Conservation (phyloP, 805 yeast species). For the Komagataella pseudopastoris region DNA sequence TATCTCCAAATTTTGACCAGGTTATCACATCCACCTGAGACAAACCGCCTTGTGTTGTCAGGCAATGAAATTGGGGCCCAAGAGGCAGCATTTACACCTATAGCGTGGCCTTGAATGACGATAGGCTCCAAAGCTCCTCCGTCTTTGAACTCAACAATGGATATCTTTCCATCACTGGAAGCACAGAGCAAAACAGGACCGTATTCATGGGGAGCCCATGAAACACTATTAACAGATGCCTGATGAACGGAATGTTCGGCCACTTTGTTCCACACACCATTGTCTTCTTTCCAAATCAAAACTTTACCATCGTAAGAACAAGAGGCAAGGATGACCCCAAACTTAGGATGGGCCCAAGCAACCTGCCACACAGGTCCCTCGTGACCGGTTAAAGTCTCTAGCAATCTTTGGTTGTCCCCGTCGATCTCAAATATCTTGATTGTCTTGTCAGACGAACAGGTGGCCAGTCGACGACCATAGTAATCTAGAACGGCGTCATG, state of each 20-base stretch:
- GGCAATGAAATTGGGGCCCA: conserved; percentile 65
- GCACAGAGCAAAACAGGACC: conserved; percentile 87
- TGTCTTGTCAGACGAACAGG: conserved; percentile 94
- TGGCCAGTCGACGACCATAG: conserved; percentile 91
- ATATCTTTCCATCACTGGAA: conserved; percentile 86
- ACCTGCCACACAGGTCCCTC: conserved; percentile 99
- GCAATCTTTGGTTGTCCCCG: conserved; percentile 67
- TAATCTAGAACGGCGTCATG: conserved; percentile 97
- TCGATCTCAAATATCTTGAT: conserved; percentile 87
- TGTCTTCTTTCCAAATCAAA: conserved; percentile 89
- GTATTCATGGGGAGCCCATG: conserved; percentile 96
- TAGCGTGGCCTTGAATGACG: conserved; percentile 69
- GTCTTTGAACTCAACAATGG: conserved; percentile 82
- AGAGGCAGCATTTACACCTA: conserved; percentile 88
- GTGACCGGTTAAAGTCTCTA: conserved; percentile 83
- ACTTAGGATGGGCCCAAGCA: conserved; percentile 97
- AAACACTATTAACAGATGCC: conserved; percentile 87
- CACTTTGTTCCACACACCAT: conserved; percentile 76
- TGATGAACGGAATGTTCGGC: conserved; percentile 81
- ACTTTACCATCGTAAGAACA: conserved; percentile 95
- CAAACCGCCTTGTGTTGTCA: conserved; percentile 52
- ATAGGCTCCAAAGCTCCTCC: conserved; percentile 67
- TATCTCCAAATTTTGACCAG: conserved; percentile 83
- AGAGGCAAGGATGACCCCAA: conserved; percentile 88
- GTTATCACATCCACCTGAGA: conserved; percentile 92